Conservation (phyloP, 2,329 filamentous ascomycete genomes). For the Talaromyces funiculosus region DNA sequence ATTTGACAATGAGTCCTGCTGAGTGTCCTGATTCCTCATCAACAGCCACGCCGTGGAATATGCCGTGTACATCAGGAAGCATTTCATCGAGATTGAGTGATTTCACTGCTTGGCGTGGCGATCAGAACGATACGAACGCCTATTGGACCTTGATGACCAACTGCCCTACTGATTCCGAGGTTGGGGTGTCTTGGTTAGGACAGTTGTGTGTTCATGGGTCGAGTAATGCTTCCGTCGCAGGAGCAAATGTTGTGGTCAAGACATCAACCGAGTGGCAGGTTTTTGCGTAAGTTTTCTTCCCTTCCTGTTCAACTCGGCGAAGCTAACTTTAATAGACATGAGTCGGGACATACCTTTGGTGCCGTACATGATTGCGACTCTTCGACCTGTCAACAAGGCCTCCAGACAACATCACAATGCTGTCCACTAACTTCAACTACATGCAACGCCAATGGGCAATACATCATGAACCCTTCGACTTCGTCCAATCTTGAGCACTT, state of each 20-base stretch:
- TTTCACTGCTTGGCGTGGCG: constrained; percentile 84
- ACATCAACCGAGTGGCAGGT: constrained; percentile 89
- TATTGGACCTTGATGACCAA: constrained; percentile 88
- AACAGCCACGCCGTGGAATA: constrained; percentile 73
- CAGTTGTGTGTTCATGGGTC: constrained; percentile 66
- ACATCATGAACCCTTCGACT: constrained; percentile 95
- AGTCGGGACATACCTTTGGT: constrained; percentile 89
- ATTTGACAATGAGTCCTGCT: constrained; percentile 68
- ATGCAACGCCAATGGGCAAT: constrained; percentile 73
- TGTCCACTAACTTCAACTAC: constrained; percentile 65
- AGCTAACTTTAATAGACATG: constrained; percentile 49
- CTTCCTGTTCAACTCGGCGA: background rate
- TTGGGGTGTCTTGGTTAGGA: constrained; percentile 89
- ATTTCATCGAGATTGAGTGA: constrained; percentile 76
- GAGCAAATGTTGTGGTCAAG: constrained; percentile 82
- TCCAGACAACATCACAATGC: constrained; percentile 62
- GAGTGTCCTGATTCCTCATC: constrained; percentile 64
- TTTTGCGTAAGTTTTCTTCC: constrained; percentile 56
- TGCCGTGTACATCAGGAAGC: constrained; percentile 54
- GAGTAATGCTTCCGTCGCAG: constrained; percentile 56
- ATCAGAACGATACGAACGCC: constrained; percentile 71
- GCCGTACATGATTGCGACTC: constrained; percentile 87
- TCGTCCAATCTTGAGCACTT: constrained; percentile 67
- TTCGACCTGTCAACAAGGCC: constrained; percentile 59
- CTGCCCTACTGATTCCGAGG: constrained; percentile 75